Conservation (phyloP, 192 early-diverging fungal species). For the Coemansia interrupta region DNA sequence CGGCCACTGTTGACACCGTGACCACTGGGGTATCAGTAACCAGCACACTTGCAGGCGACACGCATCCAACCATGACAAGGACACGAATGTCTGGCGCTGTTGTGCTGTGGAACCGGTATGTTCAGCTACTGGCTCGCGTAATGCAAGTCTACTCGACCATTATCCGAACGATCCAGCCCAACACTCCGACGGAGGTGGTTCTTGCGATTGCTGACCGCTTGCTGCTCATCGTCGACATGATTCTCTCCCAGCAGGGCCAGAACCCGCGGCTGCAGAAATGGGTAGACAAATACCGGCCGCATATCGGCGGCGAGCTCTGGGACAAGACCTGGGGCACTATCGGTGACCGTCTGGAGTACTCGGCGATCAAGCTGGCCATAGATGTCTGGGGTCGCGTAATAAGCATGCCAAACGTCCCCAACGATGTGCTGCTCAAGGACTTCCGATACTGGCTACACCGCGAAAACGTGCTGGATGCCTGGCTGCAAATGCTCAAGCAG, state of each 20-base stretch:
- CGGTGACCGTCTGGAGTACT: slow-evolving; percentile 41
- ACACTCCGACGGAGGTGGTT: slow-evolving; percentile 1
- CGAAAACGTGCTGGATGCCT: slow-evolving; percentile 24
- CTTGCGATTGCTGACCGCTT: slow-evolving; percentile 8
- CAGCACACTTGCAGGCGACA: not conserved
- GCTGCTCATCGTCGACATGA: slow-evolving; percentile 35
- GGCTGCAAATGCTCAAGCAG: slow-evolving; percentile 29
- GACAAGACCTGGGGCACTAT: slow-evolving; percentile 45
- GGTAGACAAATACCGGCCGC: slow-evolving; percentile 20
- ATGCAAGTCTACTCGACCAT: slow-evolving; percentile 41
- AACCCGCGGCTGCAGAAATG: slow-evolving; percentile 31
- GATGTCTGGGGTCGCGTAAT: slow-evolving; percentile 36
- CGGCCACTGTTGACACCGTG: not conserved
- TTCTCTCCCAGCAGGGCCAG: slow-evolving; percentile 40
- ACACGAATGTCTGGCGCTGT: slow-evolving; percentile 8
- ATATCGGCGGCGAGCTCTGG: slow-evolving; percentile 38
- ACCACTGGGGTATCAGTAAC: not conserved
- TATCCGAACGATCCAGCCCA: slow-evolving; percentile 17
- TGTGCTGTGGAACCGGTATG: slow-evolving; percentile 43
- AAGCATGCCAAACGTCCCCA: slow-evolving; percentile 3
- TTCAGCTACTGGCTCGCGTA: slow-evolving; percentile 25
- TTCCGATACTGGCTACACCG: slow-evolving; percentile 44
- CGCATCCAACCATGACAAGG: not conserved
- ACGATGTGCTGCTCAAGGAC: slow-evolving; percentile 8
- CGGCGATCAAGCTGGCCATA: slow-evolving; percentile 35